phyloP scores from a whole-genome alignment of 2,329 filamentous ascomycete genomes.

The Xylariomycetidae sp. region DNA sequence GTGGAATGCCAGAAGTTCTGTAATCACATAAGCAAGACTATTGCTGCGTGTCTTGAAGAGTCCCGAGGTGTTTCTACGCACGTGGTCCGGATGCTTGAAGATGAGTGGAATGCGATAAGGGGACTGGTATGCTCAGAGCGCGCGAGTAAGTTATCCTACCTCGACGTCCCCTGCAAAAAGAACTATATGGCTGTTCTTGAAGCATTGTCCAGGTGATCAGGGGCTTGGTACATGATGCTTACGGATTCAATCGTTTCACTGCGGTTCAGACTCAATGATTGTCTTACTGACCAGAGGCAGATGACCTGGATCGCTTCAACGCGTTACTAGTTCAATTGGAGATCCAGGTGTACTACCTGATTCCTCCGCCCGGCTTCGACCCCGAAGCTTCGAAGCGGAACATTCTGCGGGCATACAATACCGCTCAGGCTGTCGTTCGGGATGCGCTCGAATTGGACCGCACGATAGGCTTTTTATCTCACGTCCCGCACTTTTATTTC shows the following conservation, averaged over 20 bases:
- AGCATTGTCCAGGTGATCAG: too few relatives aligned
- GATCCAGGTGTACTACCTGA: slow-evolving; percentile 49
- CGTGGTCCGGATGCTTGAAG: slow-evolving; percentile 44
- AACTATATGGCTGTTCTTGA: too few relatives aligned
- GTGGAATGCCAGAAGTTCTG: slow-evolving; percentile 48
- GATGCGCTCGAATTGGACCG: slow-evolving; percentile 38
- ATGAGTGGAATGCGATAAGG: slow-evolving; percentile 46
- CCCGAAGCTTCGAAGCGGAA: slow-evolving; percentile 38
- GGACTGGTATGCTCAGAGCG: slow-evolving; percentile 41
- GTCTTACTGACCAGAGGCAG: slow-evolving; percentile 10
- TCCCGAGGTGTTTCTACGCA: slow-evolving; percentile 41
- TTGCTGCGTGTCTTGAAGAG: slow-evolving; percentile 42
- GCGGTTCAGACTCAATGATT: too few relatives aligned
- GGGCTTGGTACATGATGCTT: too few relatives aligned
- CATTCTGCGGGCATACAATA: slow-evolving; percentile 42
- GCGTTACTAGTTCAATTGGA: slow-evolving; percentile 47
- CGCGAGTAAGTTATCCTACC: slow-evolving; percentile 36
- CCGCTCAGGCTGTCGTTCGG: slow-evolving; percentile 41
- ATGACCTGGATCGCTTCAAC: slow-evolving; percentile 45
- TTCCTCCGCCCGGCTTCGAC: slow-evolving; percentile 35
- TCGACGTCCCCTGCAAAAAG: too few relatives aligned
- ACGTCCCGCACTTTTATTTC: slow-evolving; percentile 47
- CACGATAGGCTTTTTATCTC: slow-evolving; percentile 32
- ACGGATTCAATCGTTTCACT: too few relatives aligned
- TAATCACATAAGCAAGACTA: slow-evolving; percentile 43